Conservation (phyloP, 345 rosid species). For the Corchorus capsularis region DNA sequence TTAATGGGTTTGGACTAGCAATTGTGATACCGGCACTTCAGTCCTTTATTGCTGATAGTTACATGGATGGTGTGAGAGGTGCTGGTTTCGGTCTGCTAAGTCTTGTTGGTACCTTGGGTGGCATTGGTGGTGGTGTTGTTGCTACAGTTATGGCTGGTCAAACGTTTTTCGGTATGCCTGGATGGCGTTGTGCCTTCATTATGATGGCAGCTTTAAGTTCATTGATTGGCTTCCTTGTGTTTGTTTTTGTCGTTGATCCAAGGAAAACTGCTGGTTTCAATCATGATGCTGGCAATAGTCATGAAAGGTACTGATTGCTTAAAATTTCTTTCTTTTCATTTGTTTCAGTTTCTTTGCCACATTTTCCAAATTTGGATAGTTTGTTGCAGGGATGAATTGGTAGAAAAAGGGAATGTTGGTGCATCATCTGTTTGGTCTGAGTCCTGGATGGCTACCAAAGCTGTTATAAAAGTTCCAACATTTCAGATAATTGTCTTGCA, state of each 20-base stretch:
- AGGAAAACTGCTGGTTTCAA: slow-evolving; percentile 34
- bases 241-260: slow-evolving; percentile 74
- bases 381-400: slow-evolving; percentile 53
- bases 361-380: neutral
- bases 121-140: slow-evolving; percentile 94
- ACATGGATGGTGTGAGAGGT: slow-evolving; percentile 78
- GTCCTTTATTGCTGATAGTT: slow-evolving; percentile 95
- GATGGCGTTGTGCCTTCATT: slow-evolving; percentile 95
- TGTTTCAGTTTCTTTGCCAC: neutral
- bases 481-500: slow-evolving; percentile 88
- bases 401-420: slow-evolving; percentile 40
- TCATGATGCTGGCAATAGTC: slow-evolving; percentile 19
- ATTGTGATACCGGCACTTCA: slow-evolving; percentile 98
- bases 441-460: slow-evolving; percentile 68
- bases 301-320: slow-evolving; percentile 36
- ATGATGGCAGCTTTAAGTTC: slow-evolving; percentile 82
- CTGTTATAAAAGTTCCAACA: slow-evolving; percentile 76
- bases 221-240: slow-evolving; percentile 78
- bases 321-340: neutral
- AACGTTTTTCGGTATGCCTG: slow-evolving; percentile 64
- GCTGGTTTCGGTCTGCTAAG: slow-evolving; percentile 84
- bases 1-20: slow-evolving; percentile 93
- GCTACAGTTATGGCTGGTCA: slow-evolving; percentile 96
- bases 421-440: slow-evolving; percentile 65
- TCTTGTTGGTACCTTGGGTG: slow-evolving; percentile 84